These are phyloP conservation scores for Akanthomyces muscarius DNA, from an alignment of 2,329 filamentous ascomycete species.

Conservation along the genomic window DNA sequence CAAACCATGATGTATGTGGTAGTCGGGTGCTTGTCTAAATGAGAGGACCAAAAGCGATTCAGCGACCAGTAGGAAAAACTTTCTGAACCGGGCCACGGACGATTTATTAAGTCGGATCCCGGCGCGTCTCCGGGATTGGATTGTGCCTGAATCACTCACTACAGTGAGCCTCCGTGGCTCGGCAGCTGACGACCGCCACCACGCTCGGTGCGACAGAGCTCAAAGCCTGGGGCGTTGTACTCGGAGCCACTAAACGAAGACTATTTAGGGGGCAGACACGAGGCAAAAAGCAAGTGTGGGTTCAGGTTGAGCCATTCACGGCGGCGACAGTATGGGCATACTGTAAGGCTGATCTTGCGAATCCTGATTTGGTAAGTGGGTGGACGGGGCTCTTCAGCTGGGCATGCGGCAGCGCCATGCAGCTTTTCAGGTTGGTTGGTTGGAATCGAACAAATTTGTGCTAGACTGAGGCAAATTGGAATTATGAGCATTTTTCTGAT, in stretches of 20 bases:
- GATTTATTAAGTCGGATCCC: constrained; percentile 1
- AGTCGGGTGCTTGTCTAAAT: not conserved
- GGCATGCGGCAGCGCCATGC: constrained; percentile 1
- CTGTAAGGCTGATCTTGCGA: constrained; percentile 15
- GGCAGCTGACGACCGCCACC: constrained; percentile 14
- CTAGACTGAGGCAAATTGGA: not conserved
- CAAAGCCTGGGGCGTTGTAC: not conserved
- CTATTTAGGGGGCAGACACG: constrained; percentile 14
- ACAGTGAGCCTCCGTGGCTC: constrained; percentile 2
- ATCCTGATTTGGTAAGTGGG: constrained; percentile 9
- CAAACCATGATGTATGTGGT: constrained; percentile 1
- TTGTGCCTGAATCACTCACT: not conserved
- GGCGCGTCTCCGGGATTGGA: not conserved
- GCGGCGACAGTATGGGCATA: constrained; percentile 10
- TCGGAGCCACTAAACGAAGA: not conserved
- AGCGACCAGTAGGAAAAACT: not conserved
- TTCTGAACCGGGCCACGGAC: not conserved
- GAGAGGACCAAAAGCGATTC: not conserved
- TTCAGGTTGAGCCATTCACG: not conserved
- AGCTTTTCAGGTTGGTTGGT: not conserved
- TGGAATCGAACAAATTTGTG: not conserved
- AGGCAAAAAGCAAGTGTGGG: not conserved
- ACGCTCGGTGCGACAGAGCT: not conserved
- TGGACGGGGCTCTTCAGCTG: constrained; percentile 10
- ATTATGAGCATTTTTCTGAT: not conserved